Percentiles rank a stretch among this genome's conserved stretches.
Conservation (phyloP, 768 basidiomycete genomes). For the Kwoniella shandongensis region DNA sequence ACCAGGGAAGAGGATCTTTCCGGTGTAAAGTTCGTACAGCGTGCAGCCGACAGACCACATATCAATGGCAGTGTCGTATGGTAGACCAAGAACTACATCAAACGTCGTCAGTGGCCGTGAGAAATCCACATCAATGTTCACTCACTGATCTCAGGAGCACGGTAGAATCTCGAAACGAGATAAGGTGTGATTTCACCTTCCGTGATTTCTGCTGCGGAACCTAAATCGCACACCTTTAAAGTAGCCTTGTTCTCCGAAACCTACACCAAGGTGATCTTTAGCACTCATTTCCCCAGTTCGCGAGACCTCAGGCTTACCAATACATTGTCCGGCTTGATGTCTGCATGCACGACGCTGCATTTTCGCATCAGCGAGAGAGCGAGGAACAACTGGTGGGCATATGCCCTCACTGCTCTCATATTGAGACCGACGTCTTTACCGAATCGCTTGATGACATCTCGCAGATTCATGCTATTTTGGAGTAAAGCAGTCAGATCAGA, state of each 20-base stretch:
- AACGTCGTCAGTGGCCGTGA: slow-evolving; percentile 22
- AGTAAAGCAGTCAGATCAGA: not conserved
- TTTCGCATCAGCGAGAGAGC: slow-evolving; percentile 80
- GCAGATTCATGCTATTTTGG: slow-evolving; percentile 95
- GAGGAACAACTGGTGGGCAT: slow-evolving; percentile 93
- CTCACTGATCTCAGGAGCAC: slow-evolving; percentile 97
- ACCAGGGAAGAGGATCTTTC: slow-evolving; percentile 96
- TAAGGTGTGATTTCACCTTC: slow-evolving; percentile 94
- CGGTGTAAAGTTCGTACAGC: slow-evolving; percentile 71
- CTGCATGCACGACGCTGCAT: slow-evolving; percentile 93
- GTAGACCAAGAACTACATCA: slow-evolving; percentile 78
- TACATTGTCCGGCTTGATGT: slow-evolving; percentile 98
- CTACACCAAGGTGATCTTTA: slow-evolving; percentile 56
- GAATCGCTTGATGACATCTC: slow-evolving; percentile 95
- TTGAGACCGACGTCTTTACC: slow-evolving; percentile 97
- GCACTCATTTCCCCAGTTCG: not conserved
- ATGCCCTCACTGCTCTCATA: slow-evolving; percentile 96
- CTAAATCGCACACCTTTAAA: slow-evolving; percentile 91
- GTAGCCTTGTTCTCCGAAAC: slow-evolving; percentile 93
- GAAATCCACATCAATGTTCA: not conserved
- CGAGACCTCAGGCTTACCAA: slow-evolving; percentile 61
- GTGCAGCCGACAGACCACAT: slow-evolving; percentile 98
- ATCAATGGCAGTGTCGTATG: slow-evolving; percentile 90
- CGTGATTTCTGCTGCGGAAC: slow-evolving; percentile 90
- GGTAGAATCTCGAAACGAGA: slow-evolving; percentile 94